Evolutionary conservation across 2,329 filamentous ascomycete genomes (phyloP).

Genomic region (Domatiomyces catenatus): DNA sequence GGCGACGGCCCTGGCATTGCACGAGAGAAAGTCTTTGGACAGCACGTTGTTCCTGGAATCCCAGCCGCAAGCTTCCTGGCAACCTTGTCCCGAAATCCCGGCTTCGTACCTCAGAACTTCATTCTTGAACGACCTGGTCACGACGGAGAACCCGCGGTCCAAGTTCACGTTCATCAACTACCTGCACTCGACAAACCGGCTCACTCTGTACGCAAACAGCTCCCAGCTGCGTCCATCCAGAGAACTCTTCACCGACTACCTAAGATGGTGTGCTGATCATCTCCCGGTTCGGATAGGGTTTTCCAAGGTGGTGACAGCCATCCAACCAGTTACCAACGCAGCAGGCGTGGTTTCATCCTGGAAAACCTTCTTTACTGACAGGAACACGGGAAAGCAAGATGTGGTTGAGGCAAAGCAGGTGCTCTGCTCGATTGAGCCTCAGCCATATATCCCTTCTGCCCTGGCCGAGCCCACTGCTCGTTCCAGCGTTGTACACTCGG

Average conservation of each 20-base stretch:
- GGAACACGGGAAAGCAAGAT: constrained; percentile 4
- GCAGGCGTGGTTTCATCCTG: constrained; percentile 5
- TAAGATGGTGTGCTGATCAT: constrained; percentile 11
- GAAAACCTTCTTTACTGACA: constrained; percentile 7
- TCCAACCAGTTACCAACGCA: constrained; percentile 5
- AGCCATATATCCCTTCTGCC: constrained; percentile 5
- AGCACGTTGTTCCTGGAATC: constrained; percentile 11
- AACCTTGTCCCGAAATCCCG: constrained; percentile 5
- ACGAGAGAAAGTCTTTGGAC: constrained; percentile 7
- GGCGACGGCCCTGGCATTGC: constrained; percentile 9
- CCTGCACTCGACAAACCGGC: constrained; percentile 10
- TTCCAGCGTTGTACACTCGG: constrained; percentile 7
- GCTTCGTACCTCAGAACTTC: constrained; percentile 7
- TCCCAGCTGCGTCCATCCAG: constrained; percentile 7
- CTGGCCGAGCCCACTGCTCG: constrained; percentile 2
- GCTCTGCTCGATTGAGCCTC: constrained; percentile 5
- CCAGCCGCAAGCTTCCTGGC: constrained; percentile 7
- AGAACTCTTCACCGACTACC: constrained; percentile 10
- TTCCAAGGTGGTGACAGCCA: constrained; percentile 2
- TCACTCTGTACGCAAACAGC: constrained; percentile 10
- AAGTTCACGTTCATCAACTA: constrained; percentile 15
- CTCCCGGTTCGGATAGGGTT: constrained; percentile 6
- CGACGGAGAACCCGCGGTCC: constrained; percentile 13
- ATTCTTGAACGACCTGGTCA: constrained; percentile 14
- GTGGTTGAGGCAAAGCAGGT: constrained; percentile 8